Evolutionary conservation across 2,329 filamentous ascomycete species (phyloP), one percentile per base, ranked within the genome.

Genomic region (Colletotrichum agaves): DNA sequence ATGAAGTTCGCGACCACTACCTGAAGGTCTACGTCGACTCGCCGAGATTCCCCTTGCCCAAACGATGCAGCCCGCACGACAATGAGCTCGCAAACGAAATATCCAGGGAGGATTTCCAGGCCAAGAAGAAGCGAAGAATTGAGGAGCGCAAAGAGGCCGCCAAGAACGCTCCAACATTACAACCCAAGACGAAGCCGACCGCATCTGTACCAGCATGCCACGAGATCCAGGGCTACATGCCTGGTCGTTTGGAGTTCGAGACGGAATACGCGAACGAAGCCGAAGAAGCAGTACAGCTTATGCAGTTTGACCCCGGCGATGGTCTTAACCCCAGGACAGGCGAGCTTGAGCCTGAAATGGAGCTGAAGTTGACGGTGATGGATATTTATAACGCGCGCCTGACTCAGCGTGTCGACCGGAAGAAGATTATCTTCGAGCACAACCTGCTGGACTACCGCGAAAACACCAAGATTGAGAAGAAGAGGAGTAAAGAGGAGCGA

Each of bases 161-260:
- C 46, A 97, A 96, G 79, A 92, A 91, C 69, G 92, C 93, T 8
- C 90, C 93, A 1, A 91, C 93, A 1, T 86, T 94, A 41, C 92
- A 93, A 23, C 93, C 95, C 1, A 97, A 98, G 80, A 94, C 95
- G 73, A 98, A 98, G 76, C 96, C 96, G 0, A 98, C 95, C 0
- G 94, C 94, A 8, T 97, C 93, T 82, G 94, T 98, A 3, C 96
- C 96, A 0, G 91, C 94, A 37, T 99, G 96, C 78, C 96, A 99
- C 82, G 96, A 99, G 79, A 96, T 99, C 41, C 94, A 98, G 79
- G 96, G 96, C 3, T 99, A 97, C 78, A 99, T 99, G 96, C 96
- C 96, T 3, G 96, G 96, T 49, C 93, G 96, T 44, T 81, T 99
- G 71, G 96, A 99, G 75, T 99, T 99, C 71, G 96, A 99, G 83